These are phyloP conservation scores for Rhipidocladum racemiflorum DNA, from an alignment of 176 grass and related monocot species.

Conservation along the genomic window DNA sequence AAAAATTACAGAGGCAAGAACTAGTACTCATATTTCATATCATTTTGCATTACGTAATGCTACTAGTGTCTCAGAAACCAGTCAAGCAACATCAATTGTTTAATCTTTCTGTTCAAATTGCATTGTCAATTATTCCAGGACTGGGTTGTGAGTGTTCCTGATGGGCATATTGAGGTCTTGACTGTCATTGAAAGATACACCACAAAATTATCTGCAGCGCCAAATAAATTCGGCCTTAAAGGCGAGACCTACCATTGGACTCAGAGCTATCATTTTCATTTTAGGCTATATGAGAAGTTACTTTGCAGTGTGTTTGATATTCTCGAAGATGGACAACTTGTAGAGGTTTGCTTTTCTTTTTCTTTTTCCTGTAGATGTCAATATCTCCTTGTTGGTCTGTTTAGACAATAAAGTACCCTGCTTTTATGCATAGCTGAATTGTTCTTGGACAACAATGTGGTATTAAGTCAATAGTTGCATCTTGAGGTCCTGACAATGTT, in stretches of 20 bases:
- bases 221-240: slow-evolving; percentile 59
- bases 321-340: slow-evolving; percentile 86
- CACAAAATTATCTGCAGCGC: slow-evolving; percentile 40
- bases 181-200: slow-evolving; percentile 73
- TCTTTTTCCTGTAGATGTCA: slow-evolving; percentile 12
- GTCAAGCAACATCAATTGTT: not conserved
- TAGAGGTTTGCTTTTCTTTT: slow-evolving; percentile 66
- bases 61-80: not conserved
- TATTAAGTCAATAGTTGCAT: slow-evolving; percentile 28
- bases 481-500: slow-evolving; percentile 35
- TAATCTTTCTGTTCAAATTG: slow-evolving; percentile 8
- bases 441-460: slow-evolving; percentile 21
- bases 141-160: slow-evolving; percentile 63
- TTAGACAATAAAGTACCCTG: not conserved
- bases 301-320: slow-evolving; percentile 88
- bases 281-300: slow-evolving; percentile 81
- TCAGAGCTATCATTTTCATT: slow-evolving; percentile 70
- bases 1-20: slow-evolving; percentile 70
- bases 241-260: slow-evolving; percentile 71
- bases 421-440: slow-evolving; percentile 12
- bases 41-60: slow-evolving; percentile 18
- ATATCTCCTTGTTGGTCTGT: slow-evolving; percentile 9
- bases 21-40: slow-evolving; percentile 22
- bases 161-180: slow-evolving; percentile 60
- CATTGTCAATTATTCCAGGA: slow-evolving; percentile 49